phyloP scores from a whole-genome alignment of 2,329 filamentous ascomycete genomes.

The Ophiostoma montium region DNA sequence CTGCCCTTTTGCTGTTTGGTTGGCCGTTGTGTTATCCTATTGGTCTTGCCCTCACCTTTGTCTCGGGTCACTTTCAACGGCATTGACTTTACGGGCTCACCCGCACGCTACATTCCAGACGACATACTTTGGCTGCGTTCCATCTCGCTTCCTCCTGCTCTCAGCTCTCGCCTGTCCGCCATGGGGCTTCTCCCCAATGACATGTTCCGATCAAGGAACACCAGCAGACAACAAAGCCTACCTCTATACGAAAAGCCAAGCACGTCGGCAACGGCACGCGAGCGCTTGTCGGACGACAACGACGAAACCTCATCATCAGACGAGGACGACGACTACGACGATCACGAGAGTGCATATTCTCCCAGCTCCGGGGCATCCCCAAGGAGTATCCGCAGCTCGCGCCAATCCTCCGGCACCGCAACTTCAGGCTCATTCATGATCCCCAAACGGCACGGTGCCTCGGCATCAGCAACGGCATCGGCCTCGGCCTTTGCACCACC shows the following conservation, averaged over 20 bases:
- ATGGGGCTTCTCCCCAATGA: slow-evolving; percentile 34
- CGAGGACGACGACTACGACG: slow-evolving; percentile 20
- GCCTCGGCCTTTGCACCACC: slow-evolving; percentile 3
- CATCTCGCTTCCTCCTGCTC: neutral
- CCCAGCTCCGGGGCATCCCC: slow-evolving; percentile 26
- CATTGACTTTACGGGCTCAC: slow-evolving; percentile 1
- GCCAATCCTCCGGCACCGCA: slow-evolving; percentile 32
- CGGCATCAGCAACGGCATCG: slow-evolving; percentile 17
- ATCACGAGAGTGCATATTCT: slow-evolving; percentile 23
- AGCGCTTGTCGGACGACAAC: slow-evolving; percentile 37
- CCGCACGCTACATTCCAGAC: slow-evolving; percentile 4
- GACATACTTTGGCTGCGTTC: neutral
- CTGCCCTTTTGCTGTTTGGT: neutral
- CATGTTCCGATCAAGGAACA: slow-evolving; percentile 29
- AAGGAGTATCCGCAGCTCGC: slow-evolving; percentile 33
- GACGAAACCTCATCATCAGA: slow-evolving; percentile 26
- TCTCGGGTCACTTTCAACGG: neutral
- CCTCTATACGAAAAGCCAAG: slow-evolving; percentile 36
- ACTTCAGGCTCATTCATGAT: slow-evolving; percentile 31
- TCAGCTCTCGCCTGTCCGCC: neutral
- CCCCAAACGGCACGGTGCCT: slow-evolving; percentile 23
- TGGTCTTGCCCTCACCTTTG: neutral
- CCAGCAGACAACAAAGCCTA: slow-evolving; percentile 26
- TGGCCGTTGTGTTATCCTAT: too few species aligned
- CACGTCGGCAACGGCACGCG: slow-evolving; percentile 27